Evolutionary conservation across 345 rosid genomes (phyloP), one percentile per base, ranked within the genome.

Genomic region (Rhodamnia rubescens): DNA sequence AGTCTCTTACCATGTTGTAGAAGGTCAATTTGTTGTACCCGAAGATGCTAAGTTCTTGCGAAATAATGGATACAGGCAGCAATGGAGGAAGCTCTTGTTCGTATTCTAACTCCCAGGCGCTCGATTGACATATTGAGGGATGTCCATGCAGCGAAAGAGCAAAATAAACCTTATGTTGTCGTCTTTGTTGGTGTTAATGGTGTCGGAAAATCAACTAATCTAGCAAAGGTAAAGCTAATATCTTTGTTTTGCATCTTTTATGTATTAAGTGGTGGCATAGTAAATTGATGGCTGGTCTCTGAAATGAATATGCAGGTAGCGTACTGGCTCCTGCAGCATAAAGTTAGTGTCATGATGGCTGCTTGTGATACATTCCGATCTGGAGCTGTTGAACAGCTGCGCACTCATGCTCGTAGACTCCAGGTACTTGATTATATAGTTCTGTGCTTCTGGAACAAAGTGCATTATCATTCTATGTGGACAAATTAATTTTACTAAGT

Each of bases 121-220:
- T 96, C 99, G 52, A 95, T 96, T 87, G 99, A 98, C 91, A 96
- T 98, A 86, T 75, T 97, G 89, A 92, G 99, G 90, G 99, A 96
- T 78, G 98, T 97, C 57, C 96, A 96, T 87, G 95, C 95, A 89
- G 95, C 98, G 69, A 97, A 91, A 92, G 99, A 96, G 88, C 98
- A 96, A 84, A 89, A 92, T 89, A 97, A 91, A 74, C 98, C 98
- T n/a, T 96, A 96, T 86, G 98, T 97, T 88, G 91, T 97, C 74
- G 99, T 97, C 83, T 97, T 97, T 90, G 98, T 97, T 80, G 99
- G 99, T 88, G 99, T 97, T 87, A 97, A 97, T 86, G 98, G 99
- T 83, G 99, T 97, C 86, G 99, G 99, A 82, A 97, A 97, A 90
- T 97, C 99, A 56, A 97, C 99, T 82, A 97, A 97, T 89, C 92